These are phyloP conservation scores for Prosopis cineraria DNA, from an alignment of 306 rosid genomes.

Conservation along the genomic window DNA sequence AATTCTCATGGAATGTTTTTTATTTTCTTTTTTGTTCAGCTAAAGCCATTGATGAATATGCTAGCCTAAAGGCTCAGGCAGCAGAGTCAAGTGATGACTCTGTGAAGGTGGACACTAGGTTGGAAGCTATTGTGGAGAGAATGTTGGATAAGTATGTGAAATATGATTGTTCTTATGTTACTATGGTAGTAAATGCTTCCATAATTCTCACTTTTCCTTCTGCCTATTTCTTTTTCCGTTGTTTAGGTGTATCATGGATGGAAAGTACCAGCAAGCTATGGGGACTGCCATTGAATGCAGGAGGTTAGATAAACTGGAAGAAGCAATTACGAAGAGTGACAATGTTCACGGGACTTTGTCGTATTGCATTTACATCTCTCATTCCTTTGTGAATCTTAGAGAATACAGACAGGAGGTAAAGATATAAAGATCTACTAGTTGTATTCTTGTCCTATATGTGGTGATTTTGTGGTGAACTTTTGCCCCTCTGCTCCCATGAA, in stretches of 20 bases:
- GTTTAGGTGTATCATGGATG: constrained; percentile 86
- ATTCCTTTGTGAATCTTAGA: constrained; percentile 87
- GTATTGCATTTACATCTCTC: constrained; percentile 87
- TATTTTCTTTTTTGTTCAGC: constrained; percentile 62
- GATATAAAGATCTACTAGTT: constrained; percentile 5
- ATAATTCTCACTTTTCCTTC: constrained; percentile 4
- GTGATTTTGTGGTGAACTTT: constrained; percentile 16
- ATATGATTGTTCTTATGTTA: background rate
- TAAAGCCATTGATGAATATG: constrained; percentile 96
- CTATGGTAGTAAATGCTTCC: background rate
- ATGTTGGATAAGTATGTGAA: constrained; percentile 87
- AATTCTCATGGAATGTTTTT: constrained; percentile 3
- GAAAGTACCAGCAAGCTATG: constrained; percentile 97
- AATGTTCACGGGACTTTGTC: constrained; percentile 87
- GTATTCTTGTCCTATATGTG: constrained; percentile 17
- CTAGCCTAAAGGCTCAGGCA: constrained; percentile 79
- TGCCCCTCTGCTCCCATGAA: background rate
- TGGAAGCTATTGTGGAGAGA: constrained; percentile 97
- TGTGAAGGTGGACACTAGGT: constrained; percentile 71
- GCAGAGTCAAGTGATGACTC: constrained; percentile 71
- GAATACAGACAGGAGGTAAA: constrained; percentile 94
- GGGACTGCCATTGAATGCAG: constrained; percentile 98
- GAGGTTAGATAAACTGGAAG: constrained; percentile 97
- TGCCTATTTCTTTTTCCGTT: constrained; percentile 23
- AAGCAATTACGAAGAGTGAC: constrained; percentile 95